Base-by-base conservation (phyloP, 176 grass and related monocot genomes). In the Cenchrus americanus region DNA sequence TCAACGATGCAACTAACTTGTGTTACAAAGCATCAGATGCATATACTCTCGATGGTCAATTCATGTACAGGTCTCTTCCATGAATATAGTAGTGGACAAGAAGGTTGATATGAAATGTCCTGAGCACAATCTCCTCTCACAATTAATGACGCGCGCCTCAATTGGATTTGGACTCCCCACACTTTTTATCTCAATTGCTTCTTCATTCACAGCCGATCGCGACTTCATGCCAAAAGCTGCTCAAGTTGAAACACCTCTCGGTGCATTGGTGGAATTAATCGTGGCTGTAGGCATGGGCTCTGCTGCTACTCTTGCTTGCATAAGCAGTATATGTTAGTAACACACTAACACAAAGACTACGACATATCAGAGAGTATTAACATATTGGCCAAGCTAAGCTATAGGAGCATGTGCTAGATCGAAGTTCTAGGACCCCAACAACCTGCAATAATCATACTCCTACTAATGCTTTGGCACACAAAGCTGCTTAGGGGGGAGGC, bases 361-460 rank as follows among this genome's bases (percentile, higher is more conserved):
- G 4, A n/a, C n/a, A n/a, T n/a, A n/a, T n/a, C 0, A 37, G 34
- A 37, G 2, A 37, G 34, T 37, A 37, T 37, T 37, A 37, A 37
- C 34, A 37, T 37, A 37, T 37, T 37, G 34, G 34, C 34, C 34
- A 37, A 37, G 32, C 32, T 34, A 34, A 34, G 32, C 32, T n/a
- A n/a, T 34, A 34, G 32, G 32, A 3, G 34, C 34, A 37, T 37
- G 34, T 37, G 34, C 34, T 37, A 37, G 34, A 34, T 34, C 34
- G 34, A 34, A 37, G 34, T 37, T 37, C 34, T 37, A 37, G 34
- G 34, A 37, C 34, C 42, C 82, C 51, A 80, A 42, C 60, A 75
- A 61, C 69, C 69, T 75, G 76, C 69, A 89, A 80, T 84, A 58
- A 84, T 79, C 61, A 24, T 80, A 50, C 76, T 34, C 32, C 32